Evolutionary conservation across 306 rosid species (phyloP), one percentile per base, ranked within the genome.

Genomic region (Vigna unguiculata): DNA sequence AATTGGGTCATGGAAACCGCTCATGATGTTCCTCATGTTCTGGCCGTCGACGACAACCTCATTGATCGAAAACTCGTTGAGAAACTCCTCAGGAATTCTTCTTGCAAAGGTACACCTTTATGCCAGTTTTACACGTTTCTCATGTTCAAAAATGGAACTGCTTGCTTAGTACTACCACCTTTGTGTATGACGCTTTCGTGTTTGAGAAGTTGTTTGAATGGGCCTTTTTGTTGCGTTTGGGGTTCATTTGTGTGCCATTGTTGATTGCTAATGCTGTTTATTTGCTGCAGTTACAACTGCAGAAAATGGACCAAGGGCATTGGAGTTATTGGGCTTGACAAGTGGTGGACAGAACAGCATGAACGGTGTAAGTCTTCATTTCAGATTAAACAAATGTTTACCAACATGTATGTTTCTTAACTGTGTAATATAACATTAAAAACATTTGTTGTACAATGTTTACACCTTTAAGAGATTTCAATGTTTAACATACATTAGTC

Each of bases 1-100:
- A 83, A 78, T 76, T 79, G 80, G 83, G 78, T 76, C 71, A 88
- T 85, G 91, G 93, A 86, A 67, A 84, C 30, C 83, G 86, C 80
- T 25, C 91, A 77, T 10, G 92, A 77, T 13, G 84, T 85, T 58
- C 97, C 95, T 58, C 98, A 94, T 78, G 97, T 94, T 81, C 80
- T 94, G n/a, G 98, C 97, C 41, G 97, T 94, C 34, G 98, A 94
- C 78, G 98, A 94, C 71, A 91, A 67, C 64, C 78, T 88, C 41
- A 78, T 89, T 76, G 98, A 94, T 82, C 93, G 97, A 51, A 91
- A 88, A 85, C 87, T 94, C 30, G 85, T 90, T 15, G 98, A 90
- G 81, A 90, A 87, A 55, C 96, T 94, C 7, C 98, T 94, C 64
- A 83, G 66, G 78, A 94, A 94, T 68, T 90, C 96, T 30, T 89